Percentiles rank a stretch among this genome's conserved stretches.
Conservation (phyloP, 2,329 filamentous ascomycete species). For the Amauroascus niger region DNA sequence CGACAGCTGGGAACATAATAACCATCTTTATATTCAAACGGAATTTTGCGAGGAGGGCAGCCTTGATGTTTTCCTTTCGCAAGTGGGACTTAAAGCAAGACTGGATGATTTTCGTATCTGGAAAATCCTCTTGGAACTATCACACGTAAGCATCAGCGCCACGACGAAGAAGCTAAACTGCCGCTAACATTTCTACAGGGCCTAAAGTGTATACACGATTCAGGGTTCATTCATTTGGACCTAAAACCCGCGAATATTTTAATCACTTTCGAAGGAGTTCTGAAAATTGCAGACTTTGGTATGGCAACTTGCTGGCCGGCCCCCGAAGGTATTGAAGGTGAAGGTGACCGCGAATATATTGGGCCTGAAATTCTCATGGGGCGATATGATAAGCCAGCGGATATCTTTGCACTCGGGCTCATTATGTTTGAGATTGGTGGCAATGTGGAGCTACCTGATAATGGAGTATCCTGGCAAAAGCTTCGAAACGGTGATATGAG, state of each 20-base stretch:
- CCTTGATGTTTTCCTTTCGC: constrained; percentile 72
- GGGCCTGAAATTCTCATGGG: constrained; percentile 84
- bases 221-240: constrained; percentile 65
- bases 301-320: constrained; percentile 72
- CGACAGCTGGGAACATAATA: constrained; percentile 77
- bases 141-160: constrained; percentile 51
- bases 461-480: constrained; percentile 82
- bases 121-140: constrained; percentile 87
- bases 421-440: constrained; percentile 92
- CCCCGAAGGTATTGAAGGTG: constrained; percentile 66
- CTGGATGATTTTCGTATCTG: constrained; percentile 97
- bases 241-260: constrained; percentile 58
- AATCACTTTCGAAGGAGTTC: constrained; percentile 55
- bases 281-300: constrained; percentile 60
- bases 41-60: constrained; percentile 95
- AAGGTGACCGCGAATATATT: constrained; percentile 94
- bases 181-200: constrained; percentile 48
- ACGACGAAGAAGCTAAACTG: constrained; percentile 12
- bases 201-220: constrained; percentile 78
- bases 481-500: constrained; percentile 82
- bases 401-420: constrained; percentile 87
- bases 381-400: constrained; percentile 78
- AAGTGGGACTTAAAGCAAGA: constrained; percentile 70
- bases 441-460: constrained; percentile 88
- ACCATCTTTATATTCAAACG: constrained; percentile 89